A percentile compares a stretch with the other conserved stretches of the same genome.
Conservation (phyloP, 164 flowering plant species). For the Berberis vulgaris region DNA sequence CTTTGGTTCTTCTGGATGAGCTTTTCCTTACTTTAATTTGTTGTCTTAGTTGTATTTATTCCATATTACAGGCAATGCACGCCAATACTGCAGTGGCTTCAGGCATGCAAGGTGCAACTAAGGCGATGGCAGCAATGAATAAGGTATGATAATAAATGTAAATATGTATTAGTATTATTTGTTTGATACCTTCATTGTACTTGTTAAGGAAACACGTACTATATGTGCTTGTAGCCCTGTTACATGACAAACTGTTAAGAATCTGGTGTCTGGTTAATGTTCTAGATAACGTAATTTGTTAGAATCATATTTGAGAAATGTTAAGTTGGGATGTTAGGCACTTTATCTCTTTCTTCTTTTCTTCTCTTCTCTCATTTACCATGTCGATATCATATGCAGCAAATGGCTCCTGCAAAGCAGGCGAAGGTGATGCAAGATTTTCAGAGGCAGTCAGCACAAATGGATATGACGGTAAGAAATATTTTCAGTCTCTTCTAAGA, state of each 20-base stretch:
- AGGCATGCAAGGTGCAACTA: conserved; percentile 93
- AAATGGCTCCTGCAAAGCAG: conserved; percentile 87
- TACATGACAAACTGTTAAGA: too few species aligned
- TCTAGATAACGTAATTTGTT: too few species aligned
- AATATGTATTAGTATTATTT: neutral
- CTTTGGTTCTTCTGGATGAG: neutral
- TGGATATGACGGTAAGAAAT: conserved; percentile 88
- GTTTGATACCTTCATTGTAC: neutral
- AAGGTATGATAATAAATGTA: conserved; percentile 42
- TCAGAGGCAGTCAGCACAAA: conserved; percentile 90
- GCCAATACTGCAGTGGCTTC: conserved; percentile 85
- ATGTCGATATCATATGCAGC: conserved; percentile 35
- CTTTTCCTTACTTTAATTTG: neutral
- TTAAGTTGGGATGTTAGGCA: neutral
- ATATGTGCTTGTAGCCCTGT: too few species aligned
- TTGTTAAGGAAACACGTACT: too few species aligned
- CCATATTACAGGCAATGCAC: conserved; percentile 52
- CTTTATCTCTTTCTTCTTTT: neutral
- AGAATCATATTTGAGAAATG: neutral
- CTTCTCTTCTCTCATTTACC: neutral
- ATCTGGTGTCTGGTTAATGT: neutral
- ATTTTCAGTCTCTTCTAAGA: neutral
- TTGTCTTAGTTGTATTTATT: neutral
- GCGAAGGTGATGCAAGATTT: conserved; percentile 68
- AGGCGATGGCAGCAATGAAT: conserved; percentile 90